phyloP scores from a whole-genome alignment of 768 basidiomycete genomes.

The Boletus insuetus region DNA sequence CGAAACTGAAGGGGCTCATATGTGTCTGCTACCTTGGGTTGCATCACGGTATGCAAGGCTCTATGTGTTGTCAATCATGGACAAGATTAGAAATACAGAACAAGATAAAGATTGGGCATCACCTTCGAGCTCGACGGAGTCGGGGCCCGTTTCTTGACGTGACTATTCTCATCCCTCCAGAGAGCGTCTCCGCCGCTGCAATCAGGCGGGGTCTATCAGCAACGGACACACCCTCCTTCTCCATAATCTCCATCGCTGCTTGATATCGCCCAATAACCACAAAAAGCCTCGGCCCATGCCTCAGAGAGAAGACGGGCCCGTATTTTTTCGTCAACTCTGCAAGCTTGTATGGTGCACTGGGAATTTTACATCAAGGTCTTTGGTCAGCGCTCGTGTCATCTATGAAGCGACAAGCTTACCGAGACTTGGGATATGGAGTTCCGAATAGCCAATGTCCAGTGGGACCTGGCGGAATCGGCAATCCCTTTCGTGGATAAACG shows the following conservation, averaged over 20 bases:
- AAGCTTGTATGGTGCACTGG: constrained; percentile 1
- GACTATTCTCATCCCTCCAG: constrained; percentile 4
- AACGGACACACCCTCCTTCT: constrained; percentile 7
- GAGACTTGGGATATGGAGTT: constrained; percentile 3
- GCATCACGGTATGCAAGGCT: constrained; percentile 2
- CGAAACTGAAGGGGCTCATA: constrained; percentile 5
- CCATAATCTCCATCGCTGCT: constrained; percentile 12
- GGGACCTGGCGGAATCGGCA: constrained; percentile 5
- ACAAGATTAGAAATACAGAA: not conserved
- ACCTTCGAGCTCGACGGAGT: constrained; percentile 1
- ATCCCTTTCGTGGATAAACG: not conserved
- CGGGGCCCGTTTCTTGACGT: not conserved
- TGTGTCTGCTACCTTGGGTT: not conserved
- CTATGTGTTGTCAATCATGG: not conserved
- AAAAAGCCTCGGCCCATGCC: not conserved
- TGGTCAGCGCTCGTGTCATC: too few relatives aligned
- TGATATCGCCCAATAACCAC: constrained; percentile 8
- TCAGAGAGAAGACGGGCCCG: constrained; percentile 4
- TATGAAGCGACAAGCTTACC: not conserved
- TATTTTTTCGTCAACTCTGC: constrained; percentile 7
- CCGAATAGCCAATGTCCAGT: constrained; percentile 10
- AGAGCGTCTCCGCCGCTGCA: constrained; percentile 4
- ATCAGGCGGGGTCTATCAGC: constrained; percentile 4
- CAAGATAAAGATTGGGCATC: not conserved
- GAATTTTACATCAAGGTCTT: too few relatives aligned